Conservation (phyloP, 345 rosid genomes). For the Rhodamnia argentea region DNA sequence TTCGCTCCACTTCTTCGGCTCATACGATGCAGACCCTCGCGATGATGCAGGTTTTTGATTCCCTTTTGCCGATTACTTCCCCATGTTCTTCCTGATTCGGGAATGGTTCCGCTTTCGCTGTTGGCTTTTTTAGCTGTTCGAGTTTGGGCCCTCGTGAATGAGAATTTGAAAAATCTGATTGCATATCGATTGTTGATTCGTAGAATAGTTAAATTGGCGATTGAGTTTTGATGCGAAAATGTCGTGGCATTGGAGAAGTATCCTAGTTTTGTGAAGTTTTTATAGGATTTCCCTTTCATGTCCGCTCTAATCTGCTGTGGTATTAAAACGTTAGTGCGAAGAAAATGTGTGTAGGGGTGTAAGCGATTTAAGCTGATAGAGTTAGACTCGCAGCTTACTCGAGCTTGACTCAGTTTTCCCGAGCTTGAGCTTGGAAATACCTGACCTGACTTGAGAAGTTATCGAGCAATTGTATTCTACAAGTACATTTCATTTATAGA, state of each 20-base stretch:
- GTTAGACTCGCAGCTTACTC: accelerated
- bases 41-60: background rate
- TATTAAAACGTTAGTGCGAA: background rate
- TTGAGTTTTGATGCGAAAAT: background rate
- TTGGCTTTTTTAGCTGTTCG: background rate
- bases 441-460: background rate
- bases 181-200: background rate
- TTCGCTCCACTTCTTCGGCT: slow-evolving; percentile 50
- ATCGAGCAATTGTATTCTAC: background rate
- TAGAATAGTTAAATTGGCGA: background rate
- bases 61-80: background rate
- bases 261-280: background rate
- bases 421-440: too few species aligned
- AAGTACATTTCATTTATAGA: background rate
- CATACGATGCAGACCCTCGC: slow-evolving; percentile 55
- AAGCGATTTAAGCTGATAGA: background rate
- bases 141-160: background rate
- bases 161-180: background rate
- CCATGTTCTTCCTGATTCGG: background rate
- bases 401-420: background rate
- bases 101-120: background rate
- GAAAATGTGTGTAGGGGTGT: background rate
- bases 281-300: background rate
- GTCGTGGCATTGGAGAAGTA: background rate
- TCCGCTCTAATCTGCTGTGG: background rate